Percentiles rank a stretch among this genome's conserved stretches.
Evolutionary conservation across 2,329 filamentous ascomycete genomes (phyloP).

Genomic region (Huntiella moniliformis): DNA sequence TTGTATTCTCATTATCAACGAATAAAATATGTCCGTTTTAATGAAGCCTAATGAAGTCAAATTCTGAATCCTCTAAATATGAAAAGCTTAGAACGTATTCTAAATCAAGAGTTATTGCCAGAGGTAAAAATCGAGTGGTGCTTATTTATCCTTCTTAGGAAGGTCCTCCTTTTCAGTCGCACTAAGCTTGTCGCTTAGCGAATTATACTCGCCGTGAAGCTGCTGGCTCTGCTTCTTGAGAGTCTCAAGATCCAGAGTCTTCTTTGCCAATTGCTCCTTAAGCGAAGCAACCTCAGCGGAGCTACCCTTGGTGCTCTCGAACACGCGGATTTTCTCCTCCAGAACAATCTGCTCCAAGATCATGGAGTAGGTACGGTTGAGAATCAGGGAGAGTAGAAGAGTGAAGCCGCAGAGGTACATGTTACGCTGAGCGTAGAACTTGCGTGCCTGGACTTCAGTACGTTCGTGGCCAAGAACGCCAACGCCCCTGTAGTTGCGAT

Average conservation of each 20-base stretch:
- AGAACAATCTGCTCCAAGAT: slow-evolving; percentile 80
- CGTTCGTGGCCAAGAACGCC: slow-evolving; percentile 78
- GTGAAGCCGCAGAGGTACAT: slow-evolving; percentile 99
- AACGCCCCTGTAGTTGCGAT: slow-evolving; percentile 22
- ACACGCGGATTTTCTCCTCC: slow-evolving; percentile 74
- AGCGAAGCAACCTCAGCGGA: slow-evolving; percentile 56
- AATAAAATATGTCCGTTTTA: too few relatives aligned
- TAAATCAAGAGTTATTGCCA: too few relatives aligned
- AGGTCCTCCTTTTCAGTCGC: slow-evolving; percentile 31
- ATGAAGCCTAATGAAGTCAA: too few relatives aligned
- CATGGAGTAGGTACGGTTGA: slow-evolving; percentile 97
- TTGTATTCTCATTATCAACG: too few relatives aligned
- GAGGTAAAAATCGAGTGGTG: neutral
- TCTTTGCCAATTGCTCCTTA: slow-evolving; percentile 53
- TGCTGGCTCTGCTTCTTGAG: slow-evolving; percentile 86
- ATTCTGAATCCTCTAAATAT: too few relatives aligned
- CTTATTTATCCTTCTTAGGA: slow-evolving; percentile 39
- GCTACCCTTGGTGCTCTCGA: slow-evolving; percentile 43
- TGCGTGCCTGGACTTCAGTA: slow-evolving; percentile 95
- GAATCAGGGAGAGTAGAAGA: slow-evolving; percentile 92
- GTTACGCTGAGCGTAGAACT: slow-evolving; percentile 99
- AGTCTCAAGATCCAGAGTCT: slow-evolving; percentile 66
- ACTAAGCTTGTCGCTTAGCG: slow-evolving; percentile 65
- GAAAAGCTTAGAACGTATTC: too few relatives aligned
- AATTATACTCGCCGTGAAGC: slow-evolving; percentile 68